phyloP scores from a whole-genome alignment of 805 yeast species.

The Candida namnaoensis region DNA sequence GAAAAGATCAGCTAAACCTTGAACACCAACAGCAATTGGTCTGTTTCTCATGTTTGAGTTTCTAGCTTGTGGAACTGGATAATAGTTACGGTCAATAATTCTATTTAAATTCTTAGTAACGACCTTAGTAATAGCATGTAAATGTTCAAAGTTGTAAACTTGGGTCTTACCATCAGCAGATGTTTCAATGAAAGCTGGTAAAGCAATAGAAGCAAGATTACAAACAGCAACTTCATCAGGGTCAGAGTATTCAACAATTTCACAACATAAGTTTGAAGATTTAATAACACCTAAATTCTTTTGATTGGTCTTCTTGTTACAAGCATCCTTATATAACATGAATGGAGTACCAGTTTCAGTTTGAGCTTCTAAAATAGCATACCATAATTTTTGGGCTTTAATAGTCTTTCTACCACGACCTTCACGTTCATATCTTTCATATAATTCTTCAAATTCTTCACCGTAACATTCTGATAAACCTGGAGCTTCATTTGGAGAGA shows the following conservation, averaged over 20 bases:
- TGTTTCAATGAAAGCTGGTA: slow-evolving; percentile 64
- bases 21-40: slow-evolving; percentile 97
- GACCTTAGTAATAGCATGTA: slow-evolving; percentile 73
- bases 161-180: slow-evolving; percentile 40
- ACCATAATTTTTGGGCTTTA: slow-evolving; percentile 89
- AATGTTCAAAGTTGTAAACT: slow-evolving; percentile 71
- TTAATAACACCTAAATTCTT: slow-evolving; percentile 88
- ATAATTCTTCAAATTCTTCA: slow-evolving; percentile 68
- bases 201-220: slow-evolving; percentile 84
- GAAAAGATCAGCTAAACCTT: slow-evolving; percentile 89
- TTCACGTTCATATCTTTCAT: slow-evolving; percentile 63
- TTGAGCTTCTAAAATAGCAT: slow-evolving; percentile 82
- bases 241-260: slow-evolving; percentile 85
- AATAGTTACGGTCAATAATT: slow-evolving; percentile 77
- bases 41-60: slow-evolving; percentile 74
- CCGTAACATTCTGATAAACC: slow-evolving; percentile 82
- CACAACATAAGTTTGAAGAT: slow-evolving; percentile 91
- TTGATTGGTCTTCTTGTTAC: slow-evolving; percentile 83
- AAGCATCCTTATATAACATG: slow-evolving; percentile 88
- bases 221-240: slow-evolving; percentile 93
- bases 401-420: slow-evolving; percentile 57
- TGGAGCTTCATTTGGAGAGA: slow-evolving; percentile 84
- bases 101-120: slow-evolving; percentile 71
- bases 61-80: slow-evolving; percentile 75
- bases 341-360: slow-evolving; percentile 96